A percentile compares a stretch with the other conserved stretches of the same genome.
Conservation (phyloP, 345 rosid genomes). For the Gossypium bickii region DNA sequence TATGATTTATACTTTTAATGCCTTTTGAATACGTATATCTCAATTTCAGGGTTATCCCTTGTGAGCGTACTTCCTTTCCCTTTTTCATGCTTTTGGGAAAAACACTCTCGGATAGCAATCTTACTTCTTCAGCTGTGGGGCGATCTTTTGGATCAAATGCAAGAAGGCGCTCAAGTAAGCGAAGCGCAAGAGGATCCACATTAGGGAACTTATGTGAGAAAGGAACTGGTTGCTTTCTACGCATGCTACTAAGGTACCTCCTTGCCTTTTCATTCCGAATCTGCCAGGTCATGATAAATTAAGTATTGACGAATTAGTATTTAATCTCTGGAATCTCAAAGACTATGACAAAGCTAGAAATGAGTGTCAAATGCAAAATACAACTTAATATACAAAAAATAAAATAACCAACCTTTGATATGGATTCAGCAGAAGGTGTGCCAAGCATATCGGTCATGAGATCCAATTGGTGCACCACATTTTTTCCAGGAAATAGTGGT, state of each 20-base stretch:
- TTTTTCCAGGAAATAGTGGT: constrained; percentile 93
- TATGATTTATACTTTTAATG: background rate
- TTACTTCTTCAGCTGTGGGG: constrained; percentile 70
- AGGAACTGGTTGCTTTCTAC: constrained; percentile 76
- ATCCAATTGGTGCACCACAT: constrained; percentile 94
- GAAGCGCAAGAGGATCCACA: constrained; percentile 75
- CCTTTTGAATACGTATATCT: background rate
- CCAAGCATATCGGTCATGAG: constrained; percentile 95
- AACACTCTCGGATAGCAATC: background rate
- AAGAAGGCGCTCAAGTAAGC: constrained; percentile 65
- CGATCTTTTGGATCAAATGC: constrained; percentile 99
- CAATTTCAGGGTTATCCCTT: constrained; percentile 8
- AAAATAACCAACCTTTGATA: constrained; percentile 55
- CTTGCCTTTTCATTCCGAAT: constrained; percentile 97
- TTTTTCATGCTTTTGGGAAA: background rate
- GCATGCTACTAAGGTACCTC: constrained; percentile 92
- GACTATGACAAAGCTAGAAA: constrained; percentile 3
- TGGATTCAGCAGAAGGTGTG: constrained; percentile 77
- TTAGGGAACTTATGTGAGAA: constrained; percentile 80
- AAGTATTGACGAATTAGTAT: constrained; percentile 1
- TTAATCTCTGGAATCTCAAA: background rate
- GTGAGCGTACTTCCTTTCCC: background rate
- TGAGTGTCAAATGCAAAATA: background rate
- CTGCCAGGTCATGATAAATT: constrained; percentile 36
- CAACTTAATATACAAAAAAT: background rate